Base-by-base conservation (phyloP, 2,329 filamentous ascomycete genomes). In the Chrysoporthe deuterocubensis region DNA sequence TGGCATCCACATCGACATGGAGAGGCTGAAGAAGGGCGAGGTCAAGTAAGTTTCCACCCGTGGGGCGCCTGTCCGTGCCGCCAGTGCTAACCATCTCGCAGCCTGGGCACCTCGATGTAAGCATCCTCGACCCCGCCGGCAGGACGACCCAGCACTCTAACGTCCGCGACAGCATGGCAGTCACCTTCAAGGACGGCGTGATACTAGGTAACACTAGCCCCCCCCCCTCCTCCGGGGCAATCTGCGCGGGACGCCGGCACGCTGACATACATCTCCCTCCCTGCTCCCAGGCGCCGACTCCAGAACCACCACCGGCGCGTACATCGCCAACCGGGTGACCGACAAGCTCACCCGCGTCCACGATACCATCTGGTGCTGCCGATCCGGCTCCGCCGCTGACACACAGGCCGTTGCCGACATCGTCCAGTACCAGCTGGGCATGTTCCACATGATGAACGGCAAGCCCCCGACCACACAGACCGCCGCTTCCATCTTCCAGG, bases 321-420 rank as follows among this genome's bases (percentile, higher is more conserved):
- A 98, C 87, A 98, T 99, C 78, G 96, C 96, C 75, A 99, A 99
- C 82, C 91, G 96, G 85, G 96, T 99, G 73, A 99, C 96, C 72
- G 96, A 99, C 87, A 99, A 99, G 86, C 90, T 99, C 79, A 99
- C 96, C 76, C 92, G 94, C 85, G 95, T 99, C 70, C 92, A 97
- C 83, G 96, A 99, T 81, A 98, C 95, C 69, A 98, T 99, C 82
- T 99, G 96, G 96, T 99, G 96, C 85, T 99, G 96, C 84, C 91
- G 96, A 76, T 98, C 96, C 70, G 96, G 96, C 63, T 99, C 96
- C 37, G 96, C 96, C 43, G 96, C 96, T 73, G 96, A 99, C 78
- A 99, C 96, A 69, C 96, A 99, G 82, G 96, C 96, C 62, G 94
- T 99, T 61, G 96, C 96, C 69, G 96, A 99, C 77, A 97, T 99